A percentile compares a stretch with the other conserved stretches of the same genome.
These are phyloP conservation scores for Coelastrella sp. DNA, from an alignment of 139 green algal species.

Conservation along the genomic window DNA sequence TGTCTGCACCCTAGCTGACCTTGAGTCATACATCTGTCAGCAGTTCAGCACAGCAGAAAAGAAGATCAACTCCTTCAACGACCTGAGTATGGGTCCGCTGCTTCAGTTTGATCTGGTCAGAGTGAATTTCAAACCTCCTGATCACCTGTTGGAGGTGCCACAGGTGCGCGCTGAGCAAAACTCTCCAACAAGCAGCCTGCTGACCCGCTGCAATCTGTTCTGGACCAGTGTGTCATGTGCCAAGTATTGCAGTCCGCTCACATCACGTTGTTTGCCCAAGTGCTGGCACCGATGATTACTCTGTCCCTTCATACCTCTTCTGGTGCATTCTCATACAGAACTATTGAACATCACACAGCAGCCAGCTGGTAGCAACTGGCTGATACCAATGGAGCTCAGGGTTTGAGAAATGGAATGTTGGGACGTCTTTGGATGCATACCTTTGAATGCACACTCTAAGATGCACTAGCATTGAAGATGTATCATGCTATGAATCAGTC, in stretches of 20 bases:
- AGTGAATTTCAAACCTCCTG: background rate
- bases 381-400: too few relatives aligned
- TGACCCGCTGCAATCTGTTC: background rate
- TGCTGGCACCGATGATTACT: too few relatives aligned
- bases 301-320: too few relatives aligned
- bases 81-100: conserved; percentile 8
- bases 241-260: too few relatives aligned
- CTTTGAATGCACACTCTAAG: too few relatives aligned
- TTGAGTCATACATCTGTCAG: background rate
- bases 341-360: too few relatives aligned
- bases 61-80: background rate
- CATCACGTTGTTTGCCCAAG: too few relatives aligned
- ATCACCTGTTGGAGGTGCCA: background rate
- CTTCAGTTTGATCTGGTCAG: background rate
- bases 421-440: too few relatives aligned
- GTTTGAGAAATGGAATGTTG: too few relatives aligned
- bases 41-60: background rate
- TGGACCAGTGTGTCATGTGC: background rate
- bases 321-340: too few relatives aligned
- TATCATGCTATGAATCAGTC: background rate
- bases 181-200: background rate
- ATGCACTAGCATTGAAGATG: too few relatives aligned
- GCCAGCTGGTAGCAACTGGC: too few relatives aligned
- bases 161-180: background rate
- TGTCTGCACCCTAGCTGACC: background rate